Evolutionary conservation across 2,329 filamentous ascomycete species (phyloP).

Genomic region (Didymella keratinophila): DNA sequence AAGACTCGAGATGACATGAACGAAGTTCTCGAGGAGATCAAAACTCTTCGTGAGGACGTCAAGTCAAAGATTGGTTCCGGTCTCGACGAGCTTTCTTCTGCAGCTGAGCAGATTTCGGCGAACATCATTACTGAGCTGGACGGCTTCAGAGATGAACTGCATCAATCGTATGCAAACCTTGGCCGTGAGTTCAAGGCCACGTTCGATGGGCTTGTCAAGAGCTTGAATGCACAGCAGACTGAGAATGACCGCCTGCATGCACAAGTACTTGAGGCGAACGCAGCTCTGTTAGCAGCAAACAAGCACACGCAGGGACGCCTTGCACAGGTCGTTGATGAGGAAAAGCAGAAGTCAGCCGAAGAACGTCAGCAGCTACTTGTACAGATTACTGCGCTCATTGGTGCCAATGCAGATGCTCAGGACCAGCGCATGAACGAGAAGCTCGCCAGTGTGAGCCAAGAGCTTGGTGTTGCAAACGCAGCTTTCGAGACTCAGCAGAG

Average conservation of each 20-base stretch:
- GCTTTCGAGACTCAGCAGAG: constrained; percentile 70
- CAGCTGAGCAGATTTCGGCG: constrained; percentile 86
- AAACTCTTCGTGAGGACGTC: constrained; percentile 84
- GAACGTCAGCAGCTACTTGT: constrained; percentile 77
- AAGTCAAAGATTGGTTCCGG: constrained; percentile 87
- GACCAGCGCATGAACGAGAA: constrained; percentile 73
- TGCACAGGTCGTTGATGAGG: constrained; percentile 75
- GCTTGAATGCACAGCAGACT: constrained; percentile 76
- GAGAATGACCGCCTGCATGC: constrained; percentile 77
- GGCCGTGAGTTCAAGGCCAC: constrained; percentile 85
- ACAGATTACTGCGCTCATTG: constrained; percentile 81
- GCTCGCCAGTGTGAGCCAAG: constrained; percentile 68
- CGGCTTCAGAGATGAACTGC: constrained; percentile 82
- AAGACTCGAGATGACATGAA: constrained; percentile 87
- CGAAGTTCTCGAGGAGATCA: constrained; percentile 88
- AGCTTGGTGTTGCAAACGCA: constrained; percentile 70
- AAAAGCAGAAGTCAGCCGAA: constrained; percentile 73
- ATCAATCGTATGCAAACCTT: constrained; percentile 81
- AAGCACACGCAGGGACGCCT: constrained; percentile 71
- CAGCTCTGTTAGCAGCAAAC: constrained; percentile 73
- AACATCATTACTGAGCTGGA: constrained; percentile 87
- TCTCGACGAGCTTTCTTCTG: constrained; percentile 79
- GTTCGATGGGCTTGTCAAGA: constrained; percentile 80
- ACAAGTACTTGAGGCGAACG: constrained; percentile 75
- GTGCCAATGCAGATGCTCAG: constrained; percentile 75